Percentiles rank a stretch among this genome's conserved stretches.
These are phyloP conservation scores for Ailanthus altissimus DNA, from an alignment of 345 rosid genomes.

Conservation along the genomic window DNA sequence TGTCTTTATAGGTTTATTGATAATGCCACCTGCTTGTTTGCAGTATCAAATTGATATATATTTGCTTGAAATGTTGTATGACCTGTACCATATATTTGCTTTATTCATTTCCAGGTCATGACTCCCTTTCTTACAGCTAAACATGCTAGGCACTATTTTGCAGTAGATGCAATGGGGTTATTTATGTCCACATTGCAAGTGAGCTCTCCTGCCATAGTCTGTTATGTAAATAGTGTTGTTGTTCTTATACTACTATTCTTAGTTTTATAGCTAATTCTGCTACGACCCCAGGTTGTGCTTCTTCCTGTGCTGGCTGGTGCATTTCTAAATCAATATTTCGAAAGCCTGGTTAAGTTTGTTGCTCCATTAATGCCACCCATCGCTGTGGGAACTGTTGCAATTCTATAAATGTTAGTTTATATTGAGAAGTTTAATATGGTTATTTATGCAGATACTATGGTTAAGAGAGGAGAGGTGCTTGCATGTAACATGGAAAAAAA, in stretches of 20 bases:
- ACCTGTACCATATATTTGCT: no score
- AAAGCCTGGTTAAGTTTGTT: slow-evolving; percentile 64
- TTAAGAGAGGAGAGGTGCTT: no score
- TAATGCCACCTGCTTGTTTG: no score
- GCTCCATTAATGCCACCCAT: slow-evolving; percentile 84
- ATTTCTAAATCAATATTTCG: slow-evolving; percentile 76
- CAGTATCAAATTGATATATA: no score
- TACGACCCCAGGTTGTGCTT: slow-evolving; percentile 65
- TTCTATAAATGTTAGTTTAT: no score
- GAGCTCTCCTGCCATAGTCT: slow-evolving; percentile 16
- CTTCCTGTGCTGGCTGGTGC: slow-evolving; percentile 87
- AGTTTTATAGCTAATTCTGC: background rate
- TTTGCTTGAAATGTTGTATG: no score
- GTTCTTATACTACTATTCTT: background rate
- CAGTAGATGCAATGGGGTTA: slow-evolving; percentile 75
- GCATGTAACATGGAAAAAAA: no score
- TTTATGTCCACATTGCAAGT: slow-evolving; percentile 81
- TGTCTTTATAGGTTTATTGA: no score
- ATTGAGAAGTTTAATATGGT: no score
- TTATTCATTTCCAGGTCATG: slow-evolving; percentile 63
- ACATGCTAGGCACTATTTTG: slow-evolving; percentile 81
- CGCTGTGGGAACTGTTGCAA: slow-evolving; percentile 81
- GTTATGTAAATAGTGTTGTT: background rate
- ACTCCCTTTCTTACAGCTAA: slow-evolving; percentile 87
- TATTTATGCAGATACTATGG: no score